These are phyloP conservation scores for Cyclostephanos invisitatus DNA, from an alignment of 108 stramenopile genomes.

Conservation along the genomic window DNA sequence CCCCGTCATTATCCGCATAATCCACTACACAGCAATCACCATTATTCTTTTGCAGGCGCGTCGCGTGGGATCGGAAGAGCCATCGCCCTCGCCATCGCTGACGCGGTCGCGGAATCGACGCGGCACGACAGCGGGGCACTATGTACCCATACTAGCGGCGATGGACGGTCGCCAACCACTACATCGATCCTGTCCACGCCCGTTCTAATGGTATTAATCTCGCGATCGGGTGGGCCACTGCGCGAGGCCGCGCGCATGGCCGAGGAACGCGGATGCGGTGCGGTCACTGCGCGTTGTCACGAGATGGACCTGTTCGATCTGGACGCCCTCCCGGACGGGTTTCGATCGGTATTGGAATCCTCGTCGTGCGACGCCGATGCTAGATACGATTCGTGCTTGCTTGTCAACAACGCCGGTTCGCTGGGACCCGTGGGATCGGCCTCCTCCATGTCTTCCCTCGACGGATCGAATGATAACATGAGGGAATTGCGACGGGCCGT, in stretches of 20 bases:
- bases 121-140: not conserved
- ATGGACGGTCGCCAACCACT: not conserved
- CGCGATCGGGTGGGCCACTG: constrained; percentile 56
- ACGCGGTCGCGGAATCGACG: constrained; percentile 7
- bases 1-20: not conserved
- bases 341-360: constrained; percentile 43
- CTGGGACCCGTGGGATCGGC: constrained; percentile 62
- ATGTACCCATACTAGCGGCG: not conserved
- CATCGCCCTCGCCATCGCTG: constrained; percentile 56
- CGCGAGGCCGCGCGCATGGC: constrained; percentile 49
- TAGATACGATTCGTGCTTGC: constrained; percentile 46
- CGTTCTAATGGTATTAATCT: constrained; percentile 53
- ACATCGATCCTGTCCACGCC: not conserved
- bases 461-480: constrained; percentile 23
- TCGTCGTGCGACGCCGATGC: not conserved
- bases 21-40: not conserved
- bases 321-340: constrained; percentile 49
- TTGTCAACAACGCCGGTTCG: constrained; percentile 79
- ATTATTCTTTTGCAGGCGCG: constrained; percentile 59
- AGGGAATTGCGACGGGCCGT: constrained; percentile 51
- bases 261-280: constrained; percentile 16
- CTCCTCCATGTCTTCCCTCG: constrained; percentile 13
- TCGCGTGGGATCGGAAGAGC: constrained; percentile 74
- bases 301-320: constrained; percentile 67
- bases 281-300: constrained; percentile 40